Conservation (phyloP, 306 rosid genomes). For the Pyrus communis region DNA sequence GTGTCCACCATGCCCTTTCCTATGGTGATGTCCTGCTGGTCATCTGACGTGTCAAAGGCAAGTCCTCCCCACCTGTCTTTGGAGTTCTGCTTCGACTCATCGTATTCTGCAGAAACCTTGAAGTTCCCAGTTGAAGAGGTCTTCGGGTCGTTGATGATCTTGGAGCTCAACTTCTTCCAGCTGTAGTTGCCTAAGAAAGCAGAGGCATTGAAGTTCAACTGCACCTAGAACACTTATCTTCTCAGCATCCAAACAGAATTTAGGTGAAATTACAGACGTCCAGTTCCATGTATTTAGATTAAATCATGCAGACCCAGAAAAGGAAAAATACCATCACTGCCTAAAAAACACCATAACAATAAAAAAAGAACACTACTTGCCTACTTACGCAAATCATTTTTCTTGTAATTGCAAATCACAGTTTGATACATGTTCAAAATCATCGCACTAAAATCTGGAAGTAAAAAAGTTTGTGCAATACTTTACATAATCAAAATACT, state of each 20-base stretch:
- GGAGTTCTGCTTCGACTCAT: slow-evolving; percentile 54
- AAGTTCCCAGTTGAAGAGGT: slow-evolving; percentile 24
- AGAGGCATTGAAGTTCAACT: slow-evolving; percentile 49
- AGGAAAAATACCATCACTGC: not conserved
- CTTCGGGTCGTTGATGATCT: slow-evolving; percentile 15
- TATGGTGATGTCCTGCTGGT: slow-evolving; percentile 81
- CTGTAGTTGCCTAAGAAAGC: slow-evolving; percentile 38
- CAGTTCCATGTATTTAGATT: not conserved
- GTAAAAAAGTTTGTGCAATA: too few relatives aligned
- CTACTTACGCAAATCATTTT: too few relatives aligned
- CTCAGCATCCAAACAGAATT: not conserved
- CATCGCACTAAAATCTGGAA: too few relatives aligned
- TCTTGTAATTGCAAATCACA: too few relatives aligned
- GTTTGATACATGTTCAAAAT: too few relatives aligned
- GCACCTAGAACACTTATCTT: slow-evolving; percentile 6
- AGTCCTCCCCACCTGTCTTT: slow-evolving; percentile 81
- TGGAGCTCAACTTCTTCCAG: slow-evolving; percentile 32
- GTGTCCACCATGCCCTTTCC: slow-evolving; percentile 83
- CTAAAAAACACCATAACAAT: too few relatives aligned
- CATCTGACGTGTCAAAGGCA: slow-evolving; percentile 70
- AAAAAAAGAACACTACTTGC: not conserved
- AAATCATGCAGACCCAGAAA: not conserved
- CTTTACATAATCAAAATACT: not conserved
- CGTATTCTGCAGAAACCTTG: slow-evolving; percentile 34
- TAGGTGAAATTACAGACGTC: not conserved